Base-by-base conservation (phyloP, 306 rosid genomes). In the Malus orientalis region DNA sequence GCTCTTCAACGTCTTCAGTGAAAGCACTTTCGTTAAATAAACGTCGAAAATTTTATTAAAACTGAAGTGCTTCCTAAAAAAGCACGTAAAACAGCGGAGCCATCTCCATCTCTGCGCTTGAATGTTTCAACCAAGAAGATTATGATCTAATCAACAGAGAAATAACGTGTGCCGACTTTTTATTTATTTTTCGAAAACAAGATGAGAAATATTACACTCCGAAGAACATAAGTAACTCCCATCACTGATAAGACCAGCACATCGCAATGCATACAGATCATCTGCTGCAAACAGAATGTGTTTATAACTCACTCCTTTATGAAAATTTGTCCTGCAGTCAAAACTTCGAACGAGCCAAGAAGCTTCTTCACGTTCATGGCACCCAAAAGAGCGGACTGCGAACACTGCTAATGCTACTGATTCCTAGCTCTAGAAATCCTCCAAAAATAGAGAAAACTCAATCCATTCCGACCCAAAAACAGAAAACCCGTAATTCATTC, bases 391-490 rank as follows among this genome's bases (percentile, higher is more conserved):
- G 71, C 76, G 67, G 74, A 64, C 75, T 25, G 66, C 79, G 70
- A 74, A 71, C 73, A 8, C 62, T 38, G 69, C 65, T 74, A 42
- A 72, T 47, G 84, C 75, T 70, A 69, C 67, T 71, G 57, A 72
- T 65, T 55, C 81, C 84, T 81, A 82, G 80, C 78, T 62, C 87
- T 73, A 33, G 68, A 77, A 71, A 70, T 47, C 84, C 70, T 4
- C 55, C 55, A 15, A 15, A 49, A 49, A 15, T 0, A 0, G 20
- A 49, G 16, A 76, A 59, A 76, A 59, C 85, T 59, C 70, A 44
- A 67, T 58, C 42, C 73, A 62, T 57, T 73, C 69, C 11, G 57
- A 64, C 15, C 74, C 59, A 9, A 38, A 65, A 58, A 58, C 2
- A 58, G 29, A 30, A 45, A 75, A 79, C 7, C 60, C 40, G 47